These are phyloP conservation scores for Hondaea fermentalgiana DNA, from an alignment of 108 stramenopile genomes.

Conservation along the genomic window DNA sequence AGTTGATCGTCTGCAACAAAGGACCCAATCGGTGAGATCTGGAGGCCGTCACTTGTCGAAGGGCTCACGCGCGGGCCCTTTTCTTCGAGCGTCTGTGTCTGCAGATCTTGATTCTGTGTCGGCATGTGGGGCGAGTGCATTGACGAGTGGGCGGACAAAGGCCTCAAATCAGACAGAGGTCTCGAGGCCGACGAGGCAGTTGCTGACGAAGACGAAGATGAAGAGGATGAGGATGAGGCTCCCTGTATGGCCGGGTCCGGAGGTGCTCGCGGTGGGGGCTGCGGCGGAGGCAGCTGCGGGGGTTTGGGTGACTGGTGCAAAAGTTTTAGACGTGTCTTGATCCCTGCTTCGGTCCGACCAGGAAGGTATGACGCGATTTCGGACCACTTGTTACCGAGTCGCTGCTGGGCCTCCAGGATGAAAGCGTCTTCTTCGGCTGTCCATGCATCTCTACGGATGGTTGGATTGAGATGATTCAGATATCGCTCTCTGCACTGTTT, in stretches of 20 bases:
- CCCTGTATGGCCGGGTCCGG: not conserved
- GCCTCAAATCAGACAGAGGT: too few species aligned
- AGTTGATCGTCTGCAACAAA: too few species aligned
- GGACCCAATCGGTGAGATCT: too few species aligned
- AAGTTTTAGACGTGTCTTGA: slow-evolving; percentile 40
- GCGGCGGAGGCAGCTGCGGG: not conserved
- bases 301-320: not conserved
- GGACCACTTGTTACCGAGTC: slow-evolving; percentile 33
- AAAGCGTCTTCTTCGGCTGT: slow-evolving; percentile 67
- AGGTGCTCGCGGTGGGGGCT: not conserved
- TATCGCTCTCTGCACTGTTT: slow-evolving; percentile 37
- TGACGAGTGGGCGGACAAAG: too few species aligned
- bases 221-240: too few species aligned
- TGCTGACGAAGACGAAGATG: too few species aligned
- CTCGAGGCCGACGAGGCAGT: too few species aligned
- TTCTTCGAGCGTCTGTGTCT: too few species aligned
- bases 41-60: too few species aligned
- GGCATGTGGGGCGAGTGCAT: too few species aligned
- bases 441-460: slow-evolving; percentile 80
- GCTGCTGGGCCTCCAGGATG: slow-evolving; percentile 41
- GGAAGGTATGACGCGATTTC: slow-evolving; percentile 33
- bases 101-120: too few species aligned
- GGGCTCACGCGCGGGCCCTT: too few species aligned
- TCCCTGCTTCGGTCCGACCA: slow-evolving; percentile 52
- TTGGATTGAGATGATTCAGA: slow-evolving; percentile 75